phyloP scores from a whole-genome alignment of 2,329 filamentous ascomycete genomes.

The Penicillium olsonii region DNA sequence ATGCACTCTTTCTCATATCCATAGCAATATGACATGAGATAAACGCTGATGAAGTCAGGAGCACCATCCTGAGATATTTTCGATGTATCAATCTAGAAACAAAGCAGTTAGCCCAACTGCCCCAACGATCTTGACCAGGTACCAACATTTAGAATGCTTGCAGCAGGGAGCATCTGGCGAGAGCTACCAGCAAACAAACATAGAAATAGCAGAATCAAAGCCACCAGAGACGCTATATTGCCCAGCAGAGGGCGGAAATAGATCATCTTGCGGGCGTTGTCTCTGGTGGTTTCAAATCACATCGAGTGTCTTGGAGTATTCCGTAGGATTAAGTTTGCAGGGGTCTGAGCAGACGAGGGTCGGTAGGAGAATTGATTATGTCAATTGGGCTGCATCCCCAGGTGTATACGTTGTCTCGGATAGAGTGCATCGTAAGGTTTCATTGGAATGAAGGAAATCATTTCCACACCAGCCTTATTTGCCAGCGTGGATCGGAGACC shows the following conservation, averaged over 20 bases:
- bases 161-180: slow-evolving; percentile 2
- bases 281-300: background rate
- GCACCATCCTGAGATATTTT: background rate
- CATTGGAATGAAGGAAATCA: background rate
- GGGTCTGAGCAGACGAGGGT: background rate
- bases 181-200: slow-evolving; percentile 9
- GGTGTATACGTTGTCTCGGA: background rate
- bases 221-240: background rate
- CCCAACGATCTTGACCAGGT: no score
- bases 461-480: no score
- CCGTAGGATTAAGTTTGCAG: background rate
- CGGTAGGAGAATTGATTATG: background rate
- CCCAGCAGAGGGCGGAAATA: background rate
- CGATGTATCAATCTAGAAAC: slow-evolving; percentile 2
- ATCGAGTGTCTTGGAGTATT: background rate
- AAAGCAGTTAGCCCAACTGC: no score
- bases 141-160: background rate
- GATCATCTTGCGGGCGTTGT: background rate
- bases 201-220: slow-evolving; percentile 1
- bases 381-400: no score
- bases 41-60: slow-evolving; percentile 3
- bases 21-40: slow-evolving; percentile 9
- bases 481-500: no score
- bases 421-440: background rate
- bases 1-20: slow-evolving; percentile 3